phyloP scores from a whole-genome alignment of 768 basidiomycete species.

The Xerocomellus chrysenteron region DNA sequence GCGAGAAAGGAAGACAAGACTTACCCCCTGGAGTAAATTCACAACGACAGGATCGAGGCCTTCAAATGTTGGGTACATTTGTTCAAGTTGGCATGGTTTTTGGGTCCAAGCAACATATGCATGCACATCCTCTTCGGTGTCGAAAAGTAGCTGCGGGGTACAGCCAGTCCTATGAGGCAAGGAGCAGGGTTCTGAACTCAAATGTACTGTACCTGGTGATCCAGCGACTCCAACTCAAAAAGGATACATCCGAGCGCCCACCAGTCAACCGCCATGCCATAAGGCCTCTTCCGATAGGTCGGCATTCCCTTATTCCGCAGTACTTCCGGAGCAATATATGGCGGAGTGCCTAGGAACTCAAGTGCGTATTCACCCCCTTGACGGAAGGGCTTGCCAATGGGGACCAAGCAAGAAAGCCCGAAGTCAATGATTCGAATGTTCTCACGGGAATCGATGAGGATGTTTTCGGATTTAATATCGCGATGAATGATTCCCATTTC shows the following conservation, averaged over 20 bases:
- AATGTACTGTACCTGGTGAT: constrained; percentile 22
- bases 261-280: constrained; percentile 39
- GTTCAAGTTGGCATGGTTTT: neutral
- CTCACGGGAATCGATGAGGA: constrained; percentile 49
- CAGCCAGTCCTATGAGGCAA: neutral
- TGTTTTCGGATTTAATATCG: constrained; percentile 69
- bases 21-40: constrained; percentile 34
- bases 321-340: constrained; percentile 44
- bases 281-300: constrained; percentile 13
- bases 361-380: constrained; percentile 14
- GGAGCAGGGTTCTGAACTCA: neutral
- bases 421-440: constrained; percentile 45
- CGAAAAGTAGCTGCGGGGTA: constrained; percentile 33
- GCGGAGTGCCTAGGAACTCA: constrained; percentile 35
- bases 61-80: constrained; percentile 25
- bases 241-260: constrained; percentile 43
- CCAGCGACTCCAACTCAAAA: constrained; percentile 37
- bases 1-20: neutral
- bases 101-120: constrained; percentile 23
- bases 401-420: constrained; percentile 33
- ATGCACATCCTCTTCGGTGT: constrained; percentile 20
- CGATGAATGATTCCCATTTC: constrained; percentile 63
- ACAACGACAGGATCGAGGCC: constrained; percentile 22
- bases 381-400: constrained; percentile 10
- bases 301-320: constrained; percentile 24